Evolutionary conservation across 1,139 yeast genomes (phyloP).

Genomic region (Geotrichum histeridarum): DNA sequence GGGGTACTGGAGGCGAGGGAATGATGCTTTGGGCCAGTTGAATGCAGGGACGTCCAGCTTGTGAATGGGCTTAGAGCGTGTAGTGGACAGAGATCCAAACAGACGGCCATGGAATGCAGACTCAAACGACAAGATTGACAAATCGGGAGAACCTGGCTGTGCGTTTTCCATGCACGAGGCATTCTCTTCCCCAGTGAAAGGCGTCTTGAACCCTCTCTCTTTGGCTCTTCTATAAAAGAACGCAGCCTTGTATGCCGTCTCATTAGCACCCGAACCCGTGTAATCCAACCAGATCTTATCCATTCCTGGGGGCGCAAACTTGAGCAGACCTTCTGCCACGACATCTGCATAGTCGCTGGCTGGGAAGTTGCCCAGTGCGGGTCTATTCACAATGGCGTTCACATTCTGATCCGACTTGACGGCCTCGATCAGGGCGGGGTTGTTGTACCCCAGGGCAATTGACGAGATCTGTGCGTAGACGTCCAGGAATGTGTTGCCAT

Average conservation of each 20-base stretch:
- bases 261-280: conserved; percentile 81
- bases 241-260: conserved; percentile 78
- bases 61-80: conserved; percentile 78
- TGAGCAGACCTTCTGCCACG: conserved; percentile 50
- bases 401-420: conserved; percentile 63
- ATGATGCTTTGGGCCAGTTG: conserved; percentile 83
- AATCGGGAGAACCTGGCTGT: conserved; percentile 69
- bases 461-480: conserved; percentile 76
- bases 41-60: conserved; percentile 79
- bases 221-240: conserved; percentile 67
- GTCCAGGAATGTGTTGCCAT: conserved; percentile 63
- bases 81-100: conserved; percentile 72
- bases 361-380: conserved; percentile 75
- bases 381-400: conserved; percentile 68
- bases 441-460: conserved; percentile 73
- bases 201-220: conserved; percentile 47
- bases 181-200: conserved; percentile 58
- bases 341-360: conserved; percentile 56
- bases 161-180: conserved; percentile 59
- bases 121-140: conserved; percentile 67
- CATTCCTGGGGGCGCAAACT: conserved; percentile 68
- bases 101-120: conserved; percentile 79
- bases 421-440: conserved; percentile 58
- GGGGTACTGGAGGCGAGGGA: conserved; percentile 71
- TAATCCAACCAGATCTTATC: conserved; percentile 66